These are phyloP conservation scores for Phragmites australis DNA, from an alignment of 176 grass and related monocot species.

Conservation along the genomic window DNA sequence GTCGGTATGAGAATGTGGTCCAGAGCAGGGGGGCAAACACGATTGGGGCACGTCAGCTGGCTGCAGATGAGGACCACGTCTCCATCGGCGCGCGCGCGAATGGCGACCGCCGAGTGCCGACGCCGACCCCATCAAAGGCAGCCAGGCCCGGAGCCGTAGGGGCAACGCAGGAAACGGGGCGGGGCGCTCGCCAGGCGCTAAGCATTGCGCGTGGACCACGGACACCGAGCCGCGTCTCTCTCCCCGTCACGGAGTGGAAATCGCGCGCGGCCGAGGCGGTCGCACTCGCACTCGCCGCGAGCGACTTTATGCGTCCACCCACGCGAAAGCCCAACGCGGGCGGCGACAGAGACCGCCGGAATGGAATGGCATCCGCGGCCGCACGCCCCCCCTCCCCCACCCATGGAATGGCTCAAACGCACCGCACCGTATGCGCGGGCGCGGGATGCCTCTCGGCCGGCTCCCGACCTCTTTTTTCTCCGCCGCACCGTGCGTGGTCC, in stretches of 20 bases:
- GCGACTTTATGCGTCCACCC: constrained; percentile 35
- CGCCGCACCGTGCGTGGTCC: too few species aligned
- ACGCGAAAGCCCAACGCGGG: constrained; percentile 24
- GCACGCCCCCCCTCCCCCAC: neutral
- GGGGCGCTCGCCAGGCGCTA: neutral
- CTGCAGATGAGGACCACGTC: constrained; percentile 42
- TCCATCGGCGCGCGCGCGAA: neutral
- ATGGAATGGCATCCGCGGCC: neutral
- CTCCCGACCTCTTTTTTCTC: too few species aligned
- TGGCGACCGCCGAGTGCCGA: constrained; percentile 1
- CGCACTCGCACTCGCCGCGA: neutral
- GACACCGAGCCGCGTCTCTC: neutral
- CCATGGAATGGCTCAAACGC: neutral
- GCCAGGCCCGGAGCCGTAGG: neutral
- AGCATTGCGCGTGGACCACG: neutral
- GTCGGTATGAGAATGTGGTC: too few species aligned
- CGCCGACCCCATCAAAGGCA: constrained; percentile 16
- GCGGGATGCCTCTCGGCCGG: too few species aligned
- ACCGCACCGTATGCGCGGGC: neutral
- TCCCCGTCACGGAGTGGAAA: neutral
- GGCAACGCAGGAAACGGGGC: neutral
- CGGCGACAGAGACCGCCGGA: constrained; percentile 16
- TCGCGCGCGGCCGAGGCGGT: constrained; percentile 4
- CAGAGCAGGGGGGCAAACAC: too few species aligned
- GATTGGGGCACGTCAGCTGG: neutral